phyloP scores from a whole-genome alignment of 2,329 filamentous ascomycete species.

The Aureobasidium sp. region DNA sequence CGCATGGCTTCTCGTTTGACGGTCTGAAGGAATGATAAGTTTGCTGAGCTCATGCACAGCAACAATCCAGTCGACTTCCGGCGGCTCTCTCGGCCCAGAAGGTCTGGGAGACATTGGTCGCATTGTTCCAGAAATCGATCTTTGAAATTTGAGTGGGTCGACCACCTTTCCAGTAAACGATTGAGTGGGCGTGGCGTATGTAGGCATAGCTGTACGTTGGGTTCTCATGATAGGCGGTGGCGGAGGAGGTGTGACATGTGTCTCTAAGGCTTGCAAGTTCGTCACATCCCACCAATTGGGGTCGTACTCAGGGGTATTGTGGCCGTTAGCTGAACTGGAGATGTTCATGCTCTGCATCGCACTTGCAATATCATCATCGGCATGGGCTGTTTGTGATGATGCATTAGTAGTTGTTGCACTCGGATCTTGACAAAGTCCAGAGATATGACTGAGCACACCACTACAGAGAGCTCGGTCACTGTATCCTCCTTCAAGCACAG shows the following conservation, averaged over 20 bases:
- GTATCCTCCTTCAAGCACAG: conserved; percentile 91
- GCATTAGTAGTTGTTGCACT: neutral
- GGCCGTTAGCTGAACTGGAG: conserved; percentile 19
- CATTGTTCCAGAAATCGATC: conserved; percentile 52
- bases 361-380: conserved; percentile 2
- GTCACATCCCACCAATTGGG: conserved; percentile 38
- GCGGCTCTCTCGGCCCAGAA: conserved; percentile 57
- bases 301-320: conserved; percentile 26
- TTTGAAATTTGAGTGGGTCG: conserved; percentile 56
- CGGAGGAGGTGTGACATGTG: conserved; percentile 44
- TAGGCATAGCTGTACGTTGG: conserved; percentile 52
- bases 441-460: conserved; percentile 82
- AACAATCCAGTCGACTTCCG: conserved; percentile 76
- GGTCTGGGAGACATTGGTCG: conserved; percentile 31
- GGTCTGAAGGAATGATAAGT: conserved; percentile 66
- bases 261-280: conserved; percentile 63
- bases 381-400: no score
- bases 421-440: conserved; percentile 60
- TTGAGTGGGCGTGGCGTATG: conserved; percentile 80
- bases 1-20: conserved; percentile 67
- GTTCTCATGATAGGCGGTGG: conserved; percentile 46
- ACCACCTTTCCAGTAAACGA: conserved; percentile 76
- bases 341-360: conserved; percentile 12
- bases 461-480: conserved; percentile 85
- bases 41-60: conserved; percentile 79